phyloP scores from a whole-genome alignment of 2,329 filamentous ascomycete genomes.

The Helotiales sp. region DNA sequence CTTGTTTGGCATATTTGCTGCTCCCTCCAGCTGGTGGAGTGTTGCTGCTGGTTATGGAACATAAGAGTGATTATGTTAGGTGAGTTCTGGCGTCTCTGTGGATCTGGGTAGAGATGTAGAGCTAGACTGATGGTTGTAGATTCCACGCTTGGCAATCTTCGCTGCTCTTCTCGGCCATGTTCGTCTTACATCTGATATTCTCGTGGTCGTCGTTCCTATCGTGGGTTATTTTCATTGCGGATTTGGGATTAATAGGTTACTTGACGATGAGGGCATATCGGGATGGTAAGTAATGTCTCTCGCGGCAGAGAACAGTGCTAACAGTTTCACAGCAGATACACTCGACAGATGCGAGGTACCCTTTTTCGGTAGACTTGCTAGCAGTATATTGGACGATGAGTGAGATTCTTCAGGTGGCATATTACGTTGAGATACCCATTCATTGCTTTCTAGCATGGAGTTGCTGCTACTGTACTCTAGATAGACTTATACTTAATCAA shows the following conservation, averaged over 20 bases:
- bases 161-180: constrained; percentile 75
- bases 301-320: constrained; percentile 23
- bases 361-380: constrained; percentile 83
- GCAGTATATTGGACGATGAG: constrained; percentile 89
- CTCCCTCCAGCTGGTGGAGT: constrained; percentile 87
- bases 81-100: constrained; percentile 50
- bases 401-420: constrained; percentile 27
- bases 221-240: constrained; percentile 79
- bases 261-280: constrained; percentile 80
- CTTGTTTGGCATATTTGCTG: constrained; percentile 84
- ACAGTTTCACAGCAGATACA: constrained; percentile 57
- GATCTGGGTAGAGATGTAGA: neutral
- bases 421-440: constrained; percentile 36
- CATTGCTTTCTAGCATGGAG: constrained; percentile 14
- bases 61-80: constrained; percentile 97
- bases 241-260: constrained; percentile 77
- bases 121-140: constrained; percentile 50
- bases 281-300: constrained; percentile 60
- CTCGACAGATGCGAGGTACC: constrained; percentile 71
- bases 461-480: constrained; percentile 18
- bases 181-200: constrained; percentile 83
- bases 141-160: constrained; percentile 98
- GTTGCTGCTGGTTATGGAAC: constrained; percentile 81
- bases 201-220: constrained; percentile 83
- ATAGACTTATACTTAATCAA: constrained; percentile 34